Conservation (phyloP, 1,284 basidiomycete species). For the Neotropicomus parvogracilis region DNA sequence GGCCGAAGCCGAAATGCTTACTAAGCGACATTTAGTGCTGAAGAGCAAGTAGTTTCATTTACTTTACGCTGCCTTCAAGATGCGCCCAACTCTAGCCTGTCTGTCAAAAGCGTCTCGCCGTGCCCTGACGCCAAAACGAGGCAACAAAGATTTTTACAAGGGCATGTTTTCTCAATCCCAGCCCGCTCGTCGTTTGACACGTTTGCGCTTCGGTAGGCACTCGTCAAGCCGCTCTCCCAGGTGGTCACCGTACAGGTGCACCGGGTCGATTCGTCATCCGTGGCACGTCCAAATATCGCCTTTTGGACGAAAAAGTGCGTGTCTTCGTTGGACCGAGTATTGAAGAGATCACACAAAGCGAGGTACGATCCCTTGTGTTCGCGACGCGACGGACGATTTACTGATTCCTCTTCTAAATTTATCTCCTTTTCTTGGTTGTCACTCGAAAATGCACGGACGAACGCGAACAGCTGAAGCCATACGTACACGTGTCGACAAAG, state of each 20-base stretch:
- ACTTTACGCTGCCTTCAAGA: conserved; percentile 25
- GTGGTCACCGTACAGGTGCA: conserved; percentile 82
- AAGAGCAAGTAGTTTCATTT: no score
- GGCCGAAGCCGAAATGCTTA: no score
- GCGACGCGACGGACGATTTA: not conserved
- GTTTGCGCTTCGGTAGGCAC: conserved; percentile 55
- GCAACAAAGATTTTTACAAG: conserved; percentile 93
- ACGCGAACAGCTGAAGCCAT: conserved; percentile 42
- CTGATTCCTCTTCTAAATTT: not conserved
- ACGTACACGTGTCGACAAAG: conserved; percentile 35
- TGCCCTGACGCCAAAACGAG: conserved; percentile 78
- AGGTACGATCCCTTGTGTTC: conserved; percentile 43
- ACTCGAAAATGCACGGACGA: no score
- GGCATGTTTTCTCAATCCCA: conserved; percentile 44
- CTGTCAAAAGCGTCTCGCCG: conserved; percentile 78
- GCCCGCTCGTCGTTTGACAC: not conserved
- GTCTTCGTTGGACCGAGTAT: conserved; percentile 79
- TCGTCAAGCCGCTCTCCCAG: conserved; percentile 75
- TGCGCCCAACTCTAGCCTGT: conserved; percentile 65
- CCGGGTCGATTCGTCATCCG: conserved; percentile 77
- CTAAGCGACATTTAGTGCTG: no score
- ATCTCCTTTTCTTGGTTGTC: no score
- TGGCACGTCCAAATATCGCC: conserved; percentile 73
- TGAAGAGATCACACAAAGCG: conserved; percentile 57
- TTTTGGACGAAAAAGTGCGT: conserved; percentile 79